phyloP scores from a whole-genome alignment of 768 basidiomycete genomes.

The Cytidiella melzeri region DNA sequence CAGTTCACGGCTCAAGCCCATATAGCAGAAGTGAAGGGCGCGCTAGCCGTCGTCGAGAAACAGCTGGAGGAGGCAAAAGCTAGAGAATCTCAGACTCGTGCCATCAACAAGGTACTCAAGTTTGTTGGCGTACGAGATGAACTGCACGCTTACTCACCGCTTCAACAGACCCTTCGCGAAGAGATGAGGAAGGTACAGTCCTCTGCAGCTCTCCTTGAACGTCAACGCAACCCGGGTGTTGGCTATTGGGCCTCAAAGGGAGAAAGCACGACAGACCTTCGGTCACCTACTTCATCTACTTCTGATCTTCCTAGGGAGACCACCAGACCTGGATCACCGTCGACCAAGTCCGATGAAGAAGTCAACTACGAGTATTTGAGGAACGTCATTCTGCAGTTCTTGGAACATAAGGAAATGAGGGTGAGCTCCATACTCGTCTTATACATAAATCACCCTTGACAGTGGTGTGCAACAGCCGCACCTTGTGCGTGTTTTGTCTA shows the following conservation, averaged over 20 bases:
- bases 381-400: constrained; percentile 94
- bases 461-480: constrained; percentile 53
- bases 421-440: constrained; percentile 41
- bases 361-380: constrained; percentile 93
- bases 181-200: constrained; percentile 95
- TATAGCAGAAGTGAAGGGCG: constrained; percentile 41
- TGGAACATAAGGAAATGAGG: constrained; percentile 98
- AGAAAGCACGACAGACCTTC: constrained; percentile 23
- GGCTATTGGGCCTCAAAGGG: constrained; percentile 69
- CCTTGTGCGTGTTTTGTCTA: constrained; percentile 85
- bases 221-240: constrained; percentile 88
- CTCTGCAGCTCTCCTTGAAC: constrained; percentile 83
- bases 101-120: constrained; percentile 65
- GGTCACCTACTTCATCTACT: constrained; percentile 36
- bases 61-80: constrained; percentile 68
- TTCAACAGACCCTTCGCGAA: constrained; percentile 73
- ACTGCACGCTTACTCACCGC: neutral
- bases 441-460: constrained; percentile 5
- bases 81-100: constrained; percentile 63
- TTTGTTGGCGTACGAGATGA: neutral
- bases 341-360: constrained; percentile 70
- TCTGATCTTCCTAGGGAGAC: constrained; percentile 33
- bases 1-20: constrained; percentile 42
- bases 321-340: constrained; percentile 25
- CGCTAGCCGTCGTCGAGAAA: constrained; percentile 49